Evolutionary conservation across 2,329 filamentous ascomycete genomes (phyloP).

Genomic region (Trichoderma endophyticum): DNA sequence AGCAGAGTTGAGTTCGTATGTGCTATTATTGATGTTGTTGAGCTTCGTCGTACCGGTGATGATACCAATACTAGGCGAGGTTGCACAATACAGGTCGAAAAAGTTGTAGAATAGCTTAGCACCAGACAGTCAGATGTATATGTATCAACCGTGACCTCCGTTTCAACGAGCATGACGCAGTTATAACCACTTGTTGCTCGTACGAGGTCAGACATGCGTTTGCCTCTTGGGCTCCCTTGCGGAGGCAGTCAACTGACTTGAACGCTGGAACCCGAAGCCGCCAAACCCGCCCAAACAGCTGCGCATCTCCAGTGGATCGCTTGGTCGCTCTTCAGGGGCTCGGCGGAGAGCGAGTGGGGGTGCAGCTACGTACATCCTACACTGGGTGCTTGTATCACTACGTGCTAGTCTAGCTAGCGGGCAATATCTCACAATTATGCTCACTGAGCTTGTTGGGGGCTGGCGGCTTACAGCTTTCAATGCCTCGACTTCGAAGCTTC

Average conservation of each 20-base stretch:
- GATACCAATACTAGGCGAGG: neutral
- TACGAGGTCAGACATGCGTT: neutral
- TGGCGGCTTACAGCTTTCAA: neutral
- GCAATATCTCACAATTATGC: neutral
- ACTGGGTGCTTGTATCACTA: neutral
- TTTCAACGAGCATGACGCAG: neutral
- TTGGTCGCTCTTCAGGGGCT: conserved; percentile 16
- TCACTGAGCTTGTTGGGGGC: neutral
- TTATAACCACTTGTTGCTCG: neutral
- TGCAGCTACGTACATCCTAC: neutral
- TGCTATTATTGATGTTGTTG: neutral
- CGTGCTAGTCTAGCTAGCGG: neutral
- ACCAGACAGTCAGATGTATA: neutral
- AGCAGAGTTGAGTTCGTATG: neutral
- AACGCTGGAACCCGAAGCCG: conserved; percentile 15
- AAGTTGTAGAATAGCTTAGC: neutral
- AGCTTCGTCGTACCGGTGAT: neutral
- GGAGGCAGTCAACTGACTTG: conserved; percentile 17
- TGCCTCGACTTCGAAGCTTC: neutral
- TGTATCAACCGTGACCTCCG: neutral
- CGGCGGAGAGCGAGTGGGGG: conserved; percentile 10
- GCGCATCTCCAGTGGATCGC: conserved; percentile 17
- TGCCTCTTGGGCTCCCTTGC: conserved; percentile 13
- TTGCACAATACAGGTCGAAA: neutral
- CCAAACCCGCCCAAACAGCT: conserved; percentile 15